Evolutionary conservation across 495 filamentous ascomycete genomes (phyloP).

Genomic region (Entonaema liquescens): DNA sequence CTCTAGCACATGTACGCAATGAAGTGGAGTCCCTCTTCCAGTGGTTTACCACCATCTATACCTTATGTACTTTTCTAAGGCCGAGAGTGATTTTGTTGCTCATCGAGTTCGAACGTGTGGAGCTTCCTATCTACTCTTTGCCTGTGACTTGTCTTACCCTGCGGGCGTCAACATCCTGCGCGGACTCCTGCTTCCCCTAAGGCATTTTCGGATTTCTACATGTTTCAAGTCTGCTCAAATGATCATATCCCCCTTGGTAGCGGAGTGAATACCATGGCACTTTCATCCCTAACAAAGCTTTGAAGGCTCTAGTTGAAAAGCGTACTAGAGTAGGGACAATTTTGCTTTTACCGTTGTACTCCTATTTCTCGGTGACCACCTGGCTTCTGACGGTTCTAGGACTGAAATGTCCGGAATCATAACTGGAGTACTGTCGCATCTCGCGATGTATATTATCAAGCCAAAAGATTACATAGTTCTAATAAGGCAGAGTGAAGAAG

Average conservation of each 20-base stretch:
- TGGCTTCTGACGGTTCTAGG: background rate
- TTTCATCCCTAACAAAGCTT: background rate
- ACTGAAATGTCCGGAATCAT: no score
- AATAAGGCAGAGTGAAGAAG: no score
- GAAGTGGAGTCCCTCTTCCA: background rate
- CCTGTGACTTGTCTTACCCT: background rate
- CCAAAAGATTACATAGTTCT: no score
- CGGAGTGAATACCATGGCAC: background rate
- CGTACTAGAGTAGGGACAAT: background rate
- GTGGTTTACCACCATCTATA: background rate
- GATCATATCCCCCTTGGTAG: background rate
- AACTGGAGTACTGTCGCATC: no score
- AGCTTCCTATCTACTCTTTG: background rate
- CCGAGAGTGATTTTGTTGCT: background rate
- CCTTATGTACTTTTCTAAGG: no score
- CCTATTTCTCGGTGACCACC: background rate
- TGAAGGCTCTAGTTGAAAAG: background rate
- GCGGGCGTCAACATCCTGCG: background rate
- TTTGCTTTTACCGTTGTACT: background rate
- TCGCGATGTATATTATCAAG: no score
- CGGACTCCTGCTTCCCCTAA: background rate
- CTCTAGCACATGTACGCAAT: background rate
- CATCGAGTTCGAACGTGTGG: background rate
- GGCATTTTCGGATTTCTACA: background rate
- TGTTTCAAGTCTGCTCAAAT: background rate